A percentile compares a stretch with the other conserved stretches of the same genome.
Conservation (phyloP, 345 rosid species). For the Sonneratia alba region DNA sequence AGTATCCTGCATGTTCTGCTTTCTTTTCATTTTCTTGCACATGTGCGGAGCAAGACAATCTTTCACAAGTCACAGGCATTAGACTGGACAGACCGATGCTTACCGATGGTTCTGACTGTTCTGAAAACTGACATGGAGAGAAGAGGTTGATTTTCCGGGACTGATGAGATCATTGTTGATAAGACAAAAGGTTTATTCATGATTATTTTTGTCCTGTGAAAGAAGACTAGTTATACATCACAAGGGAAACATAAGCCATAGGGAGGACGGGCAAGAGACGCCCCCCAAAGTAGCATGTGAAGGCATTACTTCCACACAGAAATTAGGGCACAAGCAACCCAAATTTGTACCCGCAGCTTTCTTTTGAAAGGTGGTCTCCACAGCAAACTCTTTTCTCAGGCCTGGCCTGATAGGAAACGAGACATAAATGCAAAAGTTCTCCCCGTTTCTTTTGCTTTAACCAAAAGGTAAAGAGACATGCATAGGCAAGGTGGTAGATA, state of each 20-base stretch:
- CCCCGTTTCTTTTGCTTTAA: neutral
- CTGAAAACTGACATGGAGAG: neutral
- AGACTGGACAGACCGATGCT: neutral
- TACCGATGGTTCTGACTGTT: neutral
- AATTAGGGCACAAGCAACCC: conserved; percentile 2
- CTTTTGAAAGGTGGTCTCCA: neutral
- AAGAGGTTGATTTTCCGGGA: neutral
- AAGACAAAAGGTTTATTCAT: neutral
- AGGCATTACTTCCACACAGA: neutral
- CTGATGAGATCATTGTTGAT: neutral
- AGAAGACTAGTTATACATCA: neutral
- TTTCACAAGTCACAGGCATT: neutral
- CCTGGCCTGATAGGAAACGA: neutral
- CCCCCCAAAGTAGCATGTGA: neutral
- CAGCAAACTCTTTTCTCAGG: neutral
- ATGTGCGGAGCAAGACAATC: neutral
- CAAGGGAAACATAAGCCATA: neutral
- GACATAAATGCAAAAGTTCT: neutral
- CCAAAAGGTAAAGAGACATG: neutral
- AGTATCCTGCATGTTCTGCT: neutral
- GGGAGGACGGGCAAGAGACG: neutral
- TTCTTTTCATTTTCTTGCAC: neutral
- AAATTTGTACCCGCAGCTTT: neutral
- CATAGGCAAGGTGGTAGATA: neutral
- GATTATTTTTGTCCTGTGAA: neutral